These are phyloP conservation scores for Mollisia scopiformis DNA, from an alignment of 2,329 filamentous ascomycete genomes.

Conservation along the genomic window DNA sequence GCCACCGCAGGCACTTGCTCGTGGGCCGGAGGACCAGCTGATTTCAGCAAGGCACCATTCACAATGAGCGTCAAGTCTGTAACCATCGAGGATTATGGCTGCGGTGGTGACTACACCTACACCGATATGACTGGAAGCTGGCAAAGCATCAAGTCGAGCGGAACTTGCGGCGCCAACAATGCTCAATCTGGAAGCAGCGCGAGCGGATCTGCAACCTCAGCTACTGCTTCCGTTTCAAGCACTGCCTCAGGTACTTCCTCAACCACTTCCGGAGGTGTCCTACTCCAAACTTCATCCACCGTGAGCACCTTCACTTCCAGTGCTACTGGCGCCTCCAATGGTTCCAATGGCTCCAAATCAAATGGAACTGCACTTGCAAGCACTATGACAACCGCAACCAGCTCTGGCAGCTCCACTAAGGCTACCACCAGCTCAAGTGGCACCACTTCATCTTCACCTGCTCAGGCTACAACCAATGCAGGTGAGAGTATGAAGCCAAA, in stretches of 20 bases:
- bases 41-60: constrained; percentile 49
- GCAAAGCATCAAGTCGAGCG: constrained; percentile 47
- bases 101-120: constrained; percentile 52
- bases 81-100: constrained; percentile 53
- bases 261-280: neutral
- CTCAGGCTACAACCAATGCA: constrained; percentile 31
- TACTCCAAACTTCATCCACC: constrained; percentile 10
- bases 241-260: constrained; percentile 9
- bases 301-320: constrained; percentile 13
- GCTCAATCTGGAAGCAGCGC: constrained; percentile 3
- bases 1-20: constrained; percentile 59
- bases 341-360: constrained; percentile 2
- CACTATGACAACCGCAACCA: constrained; percentile 18
- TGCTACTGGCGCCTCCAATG: constrained; percentile 4
- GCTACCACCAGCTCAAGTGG: constrained; percentile 38
- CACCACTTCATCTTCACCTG: neutral
- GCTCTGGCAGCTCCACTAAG: constrained; percentile 6
- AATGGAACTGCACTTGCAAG: constrained; percentile 11
- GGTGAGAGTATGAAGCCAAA: constrained; percentile 25
- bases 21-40: constrained; percentile 66
- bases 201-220: neutral
- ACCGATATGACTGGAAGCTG: constrained; percentile 49
- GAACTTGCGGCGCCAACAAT: constrained; percentile 24
- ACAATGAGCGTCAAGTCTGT: constrained; percentile 54
- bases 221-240: constrained; percentile 7